phyloP scores from a whole-genome alignment of 2,329 filamentous ascomycete genomes.

The Periconia sp. region DNA sequence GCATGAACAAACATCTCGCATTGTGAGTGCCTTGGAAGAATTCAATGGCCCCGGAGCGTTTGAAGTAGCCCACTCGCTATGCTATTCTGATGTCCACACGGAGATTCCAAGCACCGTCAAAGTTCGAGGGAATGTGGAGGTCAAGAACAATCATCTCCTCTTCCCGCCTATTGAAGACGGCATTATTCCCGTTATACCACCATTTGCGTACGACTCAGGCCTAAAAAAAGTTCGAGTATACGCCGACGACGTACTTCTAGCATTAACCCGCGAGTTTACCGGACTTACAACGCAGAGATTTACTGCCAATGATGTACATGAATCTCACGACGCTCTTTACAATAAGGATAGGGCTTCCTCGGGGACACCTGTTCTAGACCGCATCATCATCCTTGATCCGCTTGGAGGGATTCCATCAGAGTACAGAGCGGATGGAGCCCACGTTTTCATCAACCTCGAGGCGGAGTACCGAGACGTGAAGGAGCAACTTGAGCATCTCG shows the following conservation, averaged over 20 bases:
- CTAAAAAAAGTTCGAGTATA: slow-evolving; percentile 52
- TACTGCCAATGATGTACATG: slow-evolving; percentile 10
- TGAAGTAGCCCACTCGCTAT: slow-evolving; percentile 66
- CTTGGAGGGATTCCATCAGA: slow-evolving; percentile 80
- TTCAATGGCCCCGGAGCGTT: slow-evolving; percentile 72
- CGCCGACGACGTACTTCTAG: slow-evolving; percentile 72
- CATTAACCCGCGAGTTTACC: slow-evolving; percentile 77
- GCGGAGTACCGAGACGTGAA: slow-evolving; percentile 81
- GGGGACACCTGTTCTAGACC: slow-evolving; percentile 66
- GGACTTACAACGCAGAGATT: slow-evolving; percentile 58
- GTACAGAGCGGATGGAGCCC: slow-evolving; percentile 65
- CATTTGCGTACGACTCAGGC: slow-evolving; percentile 64
- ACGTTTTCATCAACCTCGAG: slow-evolving; percentile 91
- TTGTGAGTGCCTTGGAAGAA: slow-evolving; percentile 76
- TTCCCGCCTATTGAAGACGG: slow-evolving; percentile 71
- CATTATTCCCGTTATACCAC: slow-evolving; percentile 72
- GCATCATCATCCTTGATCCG: slow-evolving; percentile 87
- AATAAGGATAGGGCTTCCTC: slow-evolving; percentile 23
- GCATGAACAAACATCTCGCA: slow-evolving; percentile 71
- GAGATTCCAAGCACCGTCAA: slow-evolving; percentile 41
- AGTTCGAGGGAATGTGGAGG: slow-evolving; percentile 44
- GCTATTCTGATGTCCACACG: slow-evolving; percentile 37
- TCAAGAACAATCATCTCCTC: slow-evolving; percentile 59
- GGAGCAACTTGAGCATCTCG: slow-evolving; percentile 59
- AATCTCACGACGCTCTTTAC: slow-evolving; percentile 26